These are phyloP conservation scores for Suillus subalutaceus DNA, from an alignment of 768 basidiomycete genomes.

Conservation along the genomic window DNA sequence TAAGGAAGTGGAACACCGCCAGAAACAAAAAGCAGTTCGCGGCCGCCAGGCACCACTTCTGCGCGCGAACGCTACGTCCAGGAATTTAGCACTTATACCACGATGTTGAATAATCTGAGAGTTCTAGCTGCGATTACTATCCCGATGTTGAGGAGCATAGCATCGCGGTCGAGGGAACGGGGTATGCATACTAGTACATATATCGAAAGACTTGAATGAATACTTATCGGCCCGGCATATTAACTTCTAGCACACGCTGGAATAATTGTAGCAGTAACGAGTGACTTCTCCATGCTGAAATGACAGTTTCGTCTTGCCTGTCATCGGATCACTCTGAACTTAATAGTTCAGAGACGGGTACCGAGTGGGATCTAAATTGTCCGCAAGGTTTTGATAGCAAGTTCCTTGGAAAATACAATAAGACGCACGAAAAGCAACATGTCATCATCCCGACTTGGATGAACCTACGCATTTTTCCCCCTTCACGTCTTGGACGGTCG, in stretches of 20 bases:
- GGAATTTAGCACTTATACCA: not conserved
- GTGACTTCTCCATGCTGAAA: not conserved
- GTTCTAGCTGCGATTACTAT: not conserved
- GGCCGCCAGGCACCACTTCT: not conserved
- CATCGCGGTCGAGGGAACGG: not conserved
- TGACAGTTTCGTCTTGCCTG: too few species aligned
- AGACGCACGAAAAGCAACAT: not conserved
- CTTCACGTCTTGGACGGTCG: not conserved
- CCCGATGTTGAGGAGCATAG: not conserved
- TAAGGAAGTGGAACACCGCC: not conserved
- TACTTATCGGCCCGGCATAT: not conserved
- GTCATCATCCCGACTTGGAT: not conserved
- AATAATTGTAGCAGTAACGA: not conserved
- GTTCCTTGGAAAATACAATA: not conserved
- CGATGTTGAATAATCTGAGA: not conserved
- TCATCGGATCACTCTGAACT: not conserved
- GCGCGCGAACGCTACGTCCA: not conserved
- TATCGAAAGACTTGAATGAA: not conserved
- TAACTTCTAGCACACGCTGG: not conserved
- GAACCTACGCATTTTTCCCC: not conserved
- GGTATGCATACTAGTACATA: not conserved
- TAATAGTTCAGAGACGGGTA: too few species aligned
- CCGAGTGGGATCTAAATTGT: not conserved
- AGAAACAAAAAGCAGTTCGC: not conserved
- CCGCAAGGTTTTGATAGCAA: not conserved